A percentile compares a stretch with the other conserved stretches of the same genome.
These are phyloP conservation scores for Neocallimastix lanati DNA, from an alignment of 192 early-diverging fungal species.

Conservation along the genomic window DNA sequence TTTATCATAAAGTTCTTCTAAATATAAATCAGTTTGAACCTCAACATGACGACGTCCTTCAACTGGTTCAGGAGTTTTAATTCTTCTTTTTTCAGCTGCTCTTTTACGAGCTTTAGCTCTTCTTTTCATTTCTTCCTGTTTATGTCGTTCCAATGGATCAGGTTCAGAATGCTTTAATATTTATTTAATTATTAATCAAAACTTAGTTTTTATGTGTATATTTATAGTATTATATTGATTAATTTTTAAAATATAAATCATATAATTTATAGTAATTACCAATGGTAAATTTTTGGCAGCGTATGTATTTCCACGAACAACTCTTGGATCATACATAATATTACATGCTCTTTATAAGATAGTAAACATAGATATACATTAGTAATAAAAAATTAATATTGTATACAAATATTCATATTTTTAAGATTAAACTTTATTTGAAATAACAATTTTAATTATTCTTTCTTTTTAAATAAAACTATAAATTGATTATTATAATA, in stretches of 20 bases:
- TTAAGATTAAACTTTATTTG: no score
- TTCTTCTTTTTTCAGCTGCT: slow-evolving; percentile 33
- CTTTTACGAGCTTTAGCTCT: slow-evolving; percentile 23
- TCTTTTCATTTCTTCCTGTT: slow-evolving; percentile 24
- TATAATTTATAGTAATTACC: no score
- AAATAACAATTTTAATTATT: no score
- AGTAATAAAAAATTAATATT: no score
- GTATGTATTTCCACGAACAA: slow-evolving; percentile 41
- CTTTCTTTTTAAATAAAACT: no score
- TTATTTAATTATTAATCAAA: no score
- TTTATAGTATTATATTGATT: no score
- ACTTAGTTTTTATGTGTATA: no score
- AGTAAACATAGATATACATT: no score
- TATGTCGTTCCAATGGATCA: slow-evolving; percentile 34
- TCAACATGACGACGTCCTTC: slow-evolving; percentile 36
- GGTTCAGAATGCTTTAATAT: slow-evolving; percentile 30
- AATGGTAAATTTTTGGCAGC: slow-evolving; percentile 28
- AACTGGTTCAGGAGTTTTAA: slow-evolving; percentile 36
- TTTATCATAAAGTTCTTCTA: slow-evolving; percentile 40
- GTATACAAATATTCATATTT: no score
- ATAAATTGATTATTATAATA: no score
- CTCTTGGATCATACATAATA: slow-evolving; percentile 44
- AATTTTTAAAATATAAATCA: no score
- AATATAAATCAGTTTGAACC: slow-evolving; percentile 42
- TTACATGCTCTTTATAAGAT: slow-evolving; percentile 10